A percentile compares a stretch with the other conserved stretches of the same genome.
Evolutionary conservation across 768 basidiomycete genomes (phyloP).

Genomic region (Galerina sulciceps): DNA sequence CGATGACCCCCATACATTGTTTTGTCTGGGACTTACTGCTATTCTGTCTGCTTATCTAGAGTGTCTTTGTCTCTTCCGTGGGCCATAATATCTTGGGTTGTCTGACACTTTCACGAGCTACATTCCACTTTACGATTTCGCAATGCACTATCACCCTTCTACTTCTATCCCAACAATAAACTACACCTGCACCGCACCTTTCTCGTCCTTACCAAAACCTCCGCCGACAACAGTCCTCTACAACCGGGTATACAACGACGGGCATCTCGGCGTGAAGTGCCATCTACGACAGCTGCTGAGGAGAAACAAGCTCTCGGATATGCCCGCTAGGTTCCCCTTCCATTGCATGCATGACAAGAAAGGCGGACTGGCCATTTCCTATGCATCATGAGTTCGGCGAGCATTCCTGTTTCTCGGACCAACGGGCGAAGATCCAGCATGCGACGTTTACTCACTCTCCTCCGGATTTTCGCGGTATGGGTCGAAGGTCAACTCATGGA

Average conservation of each 20-base stretch:
- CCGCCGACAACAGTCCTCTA: conserved; percentile 8
- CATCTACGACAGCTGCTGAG: conserved; percentile 36
- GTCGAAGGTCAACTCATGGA: conserved; percentile 34
- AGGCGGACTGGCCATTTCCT: conserved; percentile 25
- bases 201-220: conserved; percentile 2
- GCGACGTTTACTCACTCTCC: conserved; percentile 31
- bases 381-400: conserved; percentile 40
- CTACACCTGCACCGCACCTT: conserved; percentile 7
- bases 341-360: conserved; percentile 26
- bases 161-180: conserved; percentile 14
- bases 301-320: conserved; percentile 29
- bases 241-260: conserved; percentile 13
- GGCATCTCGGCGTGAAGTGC: conserved; percentile 23
- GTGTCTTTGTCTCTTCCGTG: neutral
- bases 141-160: conserved; percentile 9
- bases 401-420: conserved; percentile 25
- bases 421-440: conserved; percentile 19
- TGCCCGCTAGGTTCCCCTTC: conserved; percentile 43
- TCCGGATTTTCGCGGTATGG: conserved; percentile 12
- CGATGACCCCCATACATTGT: conserved; percentile 1
- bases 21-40: neutral
- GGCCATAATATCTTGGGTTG: neutral
- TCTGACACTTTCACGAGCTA: neutral
- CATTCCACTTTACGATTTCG: neutral
- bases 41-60: neutral